A percentile compares a stretch with the other conserved stretches of the same genome.
Evolutionary conservation across 148 eudicot genomes (phyloP).

Genomic region (Arctostaphylos glauca): DNA sequence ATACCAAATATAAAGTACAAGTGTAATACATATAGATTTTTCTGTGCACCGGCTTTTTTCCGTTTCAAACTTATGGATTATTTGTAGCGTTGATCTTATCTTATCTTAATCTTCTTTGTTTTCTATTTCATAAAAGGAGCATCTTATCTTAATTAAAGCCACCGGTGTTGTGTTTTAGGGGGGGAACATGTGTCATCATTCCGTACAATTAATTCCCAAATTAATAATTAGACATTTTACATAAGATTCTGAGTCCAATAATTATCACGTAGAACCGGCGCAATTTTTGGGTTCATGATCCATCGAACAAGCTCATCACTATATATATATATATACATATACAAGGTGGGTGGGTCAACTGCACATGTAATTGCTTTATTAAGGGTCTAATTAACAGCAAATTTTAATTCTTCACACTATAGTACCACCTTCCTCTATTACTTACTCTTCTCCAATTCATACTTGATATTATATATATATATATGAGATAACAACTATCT

Average conservation of each 20-base stretch:
- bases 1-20: too few species aligned
- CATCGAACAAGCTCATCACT: constrained; percentile 8
- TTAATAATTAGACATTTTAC: constrained; percentile 24
- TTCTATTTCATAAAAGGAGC: background rate
- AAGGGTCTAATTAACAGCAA: background rate
- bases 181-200: constrained; percentile 3
- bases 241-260: constrained; percentile 9
- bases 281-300: constrained; percentile 24
- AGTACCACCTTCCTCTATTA: background rate
- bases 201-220: constrained; percentile 27
- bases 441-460: background rate
- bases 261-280: constrained; percentile 22
- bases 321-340: background rate
- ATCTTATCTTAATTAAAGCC: background rate
- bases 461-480: background rate
- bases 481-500: background rate
- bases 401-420: background rate
- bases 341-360: constrained; percentile 19
- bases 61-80: too few species aligned
- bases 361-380: constrained; percentile 31
- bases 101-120: too few species aligned
- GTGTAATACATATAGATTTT: too few species aligned
- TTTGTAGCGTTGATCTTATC: too few species aligned
- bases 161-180: background rate
- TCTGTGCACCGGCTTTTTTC: too few species aligned